Evolutionary conservation across 169 alveolate species (phyloP).

Genomic region (Blepharisma undulans): DNA sequence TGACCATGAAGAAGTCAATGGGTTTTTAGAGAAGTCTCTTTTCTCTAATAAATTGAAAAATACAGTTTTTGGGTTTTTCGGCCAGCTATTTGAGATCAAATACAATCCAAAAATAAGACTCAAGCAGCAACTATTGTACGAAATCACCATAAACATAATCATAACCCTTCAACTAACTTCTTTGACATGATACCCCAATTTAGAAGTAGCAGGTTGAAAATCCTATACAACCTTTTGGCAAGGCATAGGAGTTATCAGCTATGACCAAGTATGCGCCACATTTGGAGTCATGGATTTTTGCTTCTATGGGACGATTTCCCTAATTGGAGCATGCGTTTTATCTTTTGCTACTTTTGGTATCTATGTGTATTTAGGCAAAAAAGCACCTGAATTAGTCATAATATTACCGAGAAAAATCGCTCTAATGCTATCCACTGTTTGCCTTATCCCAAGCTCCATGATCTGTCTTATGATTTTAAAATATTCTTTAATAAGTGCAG

Average conservation of each 20-base stretch:
- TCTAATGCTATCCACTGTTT: neutral
- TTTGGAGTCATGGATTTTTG: neutral
- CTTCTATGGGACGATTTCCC: neutral
- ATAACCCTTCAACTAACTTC: neutral
- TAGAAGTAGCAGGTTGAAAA: neutral
- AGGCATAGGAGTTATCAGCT: neutral
- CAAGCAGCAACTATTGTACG: neutral
- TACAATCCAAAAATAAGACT: neutral
- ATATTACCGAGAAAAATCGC: neutral
- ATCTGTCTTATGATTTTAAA: neutral
- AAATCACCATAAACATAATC: neutral
- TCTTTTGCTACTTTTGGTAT: neutral
- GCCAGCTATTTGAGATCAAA: neutral
- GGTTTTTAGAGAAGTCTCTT: neutral
- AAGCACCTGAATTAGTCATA: neutral
- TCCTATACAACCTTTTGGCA: neutral
- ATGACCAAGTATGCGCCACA: neutral
- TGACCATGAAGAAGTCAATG: neutral
- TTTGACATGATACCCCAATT: neutral
- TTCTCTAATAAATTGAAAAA: neutral
- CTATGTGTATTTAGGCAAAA: neutral
- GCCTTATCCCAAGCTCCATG: neutral
- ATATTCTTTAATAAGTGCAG: neutral
- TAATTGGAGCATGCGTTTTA: neutral
- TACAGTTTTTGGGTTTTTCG: neutral